A percentile compares a stretch with the other conserved stretches of the same genome.
These are phyloP conservation scores for Trifolium subterraneum DNA, from an alignment of 306 rosid species.

Conservation along the genomic window DNA sequence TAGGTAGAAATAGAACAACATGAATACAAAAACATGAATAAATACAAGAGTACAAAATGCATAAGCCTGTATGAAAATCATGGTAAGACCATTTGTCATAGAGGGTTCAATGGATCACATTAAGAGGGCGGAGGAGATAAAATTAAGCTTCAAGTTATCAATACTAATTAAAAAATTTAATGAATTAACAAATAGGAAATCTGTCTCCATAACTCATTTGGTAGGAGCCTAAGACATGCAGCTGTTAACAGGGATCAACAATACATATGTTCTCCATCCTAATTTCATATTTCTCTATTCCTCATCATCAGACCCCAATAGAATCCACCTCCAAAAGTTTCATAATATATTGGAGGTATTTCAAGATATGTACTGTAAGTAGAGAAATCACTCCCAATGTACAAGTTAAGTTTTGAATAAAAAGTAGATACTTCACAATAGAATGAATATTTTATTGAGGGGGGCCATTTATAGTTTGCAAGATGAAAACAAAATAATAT, in stretches of 20 bases:
- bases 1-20: background rate
- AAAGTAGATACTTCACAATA: background rate
- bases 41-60: slow-evolving; percentile 15
- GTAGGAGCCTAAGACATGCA: background rate
- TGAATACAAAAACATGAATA: background rate
- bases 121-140: slow-evolving; percentile 7
- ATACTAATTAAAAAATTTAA: too few relatives aligned
- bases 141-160: background rate
- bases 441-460: background rate
- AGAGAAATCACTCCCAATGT: too few relatives aligned
- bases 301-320: background rate
- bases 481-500: background rate
- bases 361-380: too few relatives aligned
- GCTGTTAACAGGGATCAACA: background rate
- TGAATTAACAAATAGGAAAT: too few relatives aligned
- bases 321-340: background rate
- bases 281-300: background rate
- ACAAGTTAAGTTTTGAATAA: background rate
- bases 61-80: slow-evolving; percentile 13
- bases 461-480: background rate
- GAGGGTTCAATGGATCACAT: too few relatives aligned
- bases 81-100: background rate
- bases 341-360: background rate
- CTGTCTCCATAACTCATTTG: too few relatives aligned
- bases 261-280: background rate